Percentiles rank a stretch among this genome's conserved stretches.
Evolutionary conservation across 306 rosid species (phyloP).

Genomic region (Gastrolobium villosum): DNA sequence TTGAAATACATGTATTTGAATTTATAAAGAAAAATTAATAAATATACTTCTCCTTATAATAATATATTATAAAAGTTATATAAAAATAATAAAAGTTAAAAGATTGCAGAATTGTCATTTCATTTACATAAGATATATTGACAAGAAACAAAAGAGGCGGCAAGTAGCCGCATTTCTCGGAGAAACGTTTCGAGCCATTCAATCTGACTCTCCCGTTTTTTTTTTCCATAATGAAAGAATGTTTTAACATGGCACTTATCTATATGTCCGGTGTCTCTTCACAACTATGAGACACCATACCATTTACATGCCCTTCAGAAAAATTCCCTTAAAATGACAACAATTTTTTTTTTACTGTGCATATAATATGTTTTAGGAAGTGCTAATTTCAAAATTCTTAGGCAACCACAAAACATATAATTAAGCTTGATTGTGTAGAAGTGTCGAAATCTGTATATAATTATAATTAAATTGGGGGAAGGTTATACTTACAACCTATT

Average conservation of each 20-base stretch:
- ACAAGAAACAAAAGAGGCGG: slow-evolving; percentile 80
- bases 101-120: slow-evolving; percentile 43
- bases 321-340: not conserved
- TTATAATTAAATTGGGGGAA: too few species aligned
- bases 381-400: too few species aligned
- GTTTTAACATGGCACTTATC: slow-evolving; percentile 45
- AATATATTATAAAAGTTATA: too few species aligned
- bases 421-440: too few species aligned
- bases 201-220: slow-evolving; percentile 35
- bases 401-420: too few species aligned
- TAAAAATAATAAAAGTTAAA: not conserved
- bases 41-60: too few species aligned
- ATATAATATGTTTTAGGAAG: not conserved
- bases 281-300: not conserved
- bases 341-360: not conserved
- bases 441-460: too few species aligned
- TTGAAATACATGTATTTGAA: too few species aligned
- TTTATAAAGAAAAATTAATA: too few species aligned
- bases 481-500: too few species aligned
- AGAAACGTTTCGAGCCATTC: slow-evolving; percentile 65
- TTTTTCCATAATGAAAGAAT: slow-evolving; percentile 46
- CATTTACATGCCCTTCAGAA: not conserved
- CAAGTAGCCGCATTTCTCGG: slow-evolving; percentile 95
- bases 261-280: slow-evolving; percentile 19
- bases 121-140: slow-evolving; percentile 46